Base-by-base conservation (phyloP, 2,329 filamentous ascomycete species). In the Cercospora zeina region DNA sequence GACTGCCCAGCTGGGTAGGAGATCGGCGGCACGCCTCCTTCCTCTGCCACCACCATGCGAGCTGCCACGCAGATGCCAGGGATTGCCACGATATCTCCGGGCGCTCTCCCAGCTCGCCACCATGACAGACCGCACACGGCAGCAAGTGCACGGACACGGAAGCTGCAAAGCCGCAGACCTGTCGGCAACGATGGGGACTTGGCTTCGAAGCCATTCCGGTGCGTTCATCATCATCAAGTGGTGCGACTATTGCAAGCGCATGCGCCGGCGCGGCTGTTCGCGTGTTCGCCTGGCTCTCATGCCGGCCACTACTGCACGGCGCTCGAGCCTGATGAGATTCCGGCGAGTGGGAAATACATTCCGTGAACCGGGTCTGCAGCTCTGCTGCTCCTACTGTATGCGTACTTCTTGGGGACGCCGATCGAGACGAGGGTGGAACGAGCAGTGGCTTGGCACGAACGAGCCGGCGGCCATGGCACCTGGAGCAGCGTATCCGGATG, bases 241-340 rank as follows among this genome's bases (percentile, higher is more conserved):
- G 19, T 45, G 39, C 19, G 11, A 19, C 39, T 45, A 24, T 16
- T 45, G 39, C 39, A 45, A 16, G 39, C n/a, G 50, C 19, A 31
- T 33, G 30, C 30, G 33, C 7, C 50, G 54, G 21, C 54, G 33
- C 19, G 54, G 42, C 36, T 39, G 36, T 39, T 57, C 36, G 16
- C 54, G 42, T 45, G 16, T 45, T 24, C 39, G 47, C 24, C n/a
- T 51, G 21, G 19, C 4, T 14, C 10, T 27, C 9, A 16, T 37
- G 54, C 54, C 54, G 54, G 39, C n/a, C 36, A 57, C 54, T 57
- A 57, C 37, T 58, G 56, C 42, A 58, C 14, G 31, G 10, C 39
- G 19, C 47, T 51, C 16, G 42, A 27, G 27, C 42, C 56, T 21
- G 45, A 21, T 21, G 45, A 21, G 16, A 24, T 51, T 50, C 37